Evolutionary conservation across 1,284 basidiomycete species (phyloP).

Genomic region (Ustilago crameri): DNA sequence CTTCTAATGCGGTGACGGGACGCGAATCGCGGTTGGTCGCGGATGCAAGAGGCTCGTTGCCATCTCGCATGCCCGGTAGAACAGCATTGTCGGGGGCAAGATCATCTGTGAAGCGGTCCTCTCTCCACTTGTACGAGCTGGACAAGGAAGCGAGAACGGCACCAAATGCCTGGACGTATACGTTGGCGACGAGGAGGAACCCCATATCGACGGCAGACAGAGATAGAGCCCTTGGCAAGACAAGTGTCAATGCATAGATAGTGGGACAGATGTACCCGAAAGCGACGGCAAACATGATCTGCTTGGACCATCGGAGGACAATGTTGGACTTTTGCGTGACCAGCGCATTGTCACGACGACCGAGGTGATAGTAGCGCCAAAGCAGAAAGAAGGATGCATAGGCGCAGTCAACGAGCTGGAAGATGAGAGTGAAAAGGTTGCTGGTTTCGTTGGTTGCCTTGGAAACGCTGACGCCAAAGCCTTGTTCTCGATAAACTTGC

Average conservation of each 20-base stretch:
- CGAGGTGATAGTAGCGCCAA: constrained; percentile 48
- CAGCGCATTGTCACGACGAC: constrained; percentile 41
- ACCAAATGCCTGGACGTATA: constrained; percentile 51
- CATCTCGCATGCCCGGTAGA: constrained; percentile 32
- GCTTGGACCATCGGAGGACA: constrained; percentile 25
- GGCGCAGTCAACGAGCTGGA: constrained; percentile 45
- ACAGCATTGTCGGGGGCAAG: constrained; percentile 45
- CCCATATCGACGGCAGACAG: constrained; percentile 38
- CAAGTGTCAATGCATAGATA: constrained; percentile 39
- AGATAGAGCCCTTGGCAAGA: constrained; percentile 26
- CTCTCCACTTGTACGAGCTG: constrained; percentile 47
- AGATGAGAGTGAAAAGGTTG: constrained; percentile 41
- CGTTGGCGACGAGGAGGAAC: constrained; percentile 55
- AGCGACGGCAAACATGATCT: constrained; percentile 42
- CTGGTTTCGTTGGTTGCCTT: constrained; percentile 29
- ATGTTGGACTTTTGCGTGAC: constrained; percentile 28
- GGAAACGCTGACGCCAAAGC: constrained; percentile 26
- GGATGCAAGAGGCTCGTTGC: constrained; percentile 19
- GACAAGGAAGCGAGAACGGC: constrained; percentile 46
- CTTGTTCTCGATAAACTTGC: constrained; percentile 6
- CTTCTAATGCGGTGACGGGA: constrained; percentile 11
- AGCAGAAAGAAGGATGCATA: constrained; percentile 44
- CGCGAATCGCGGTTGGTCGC: constrained; percentile 2
- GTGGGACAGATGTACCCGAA: constrained; percentile 49
- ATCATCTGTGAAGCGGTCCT: constrained; percentile 46